Conservation (phyloP, 2,329 filamentous ascomycete species). For the Alternaria conjuncta region DNA sequence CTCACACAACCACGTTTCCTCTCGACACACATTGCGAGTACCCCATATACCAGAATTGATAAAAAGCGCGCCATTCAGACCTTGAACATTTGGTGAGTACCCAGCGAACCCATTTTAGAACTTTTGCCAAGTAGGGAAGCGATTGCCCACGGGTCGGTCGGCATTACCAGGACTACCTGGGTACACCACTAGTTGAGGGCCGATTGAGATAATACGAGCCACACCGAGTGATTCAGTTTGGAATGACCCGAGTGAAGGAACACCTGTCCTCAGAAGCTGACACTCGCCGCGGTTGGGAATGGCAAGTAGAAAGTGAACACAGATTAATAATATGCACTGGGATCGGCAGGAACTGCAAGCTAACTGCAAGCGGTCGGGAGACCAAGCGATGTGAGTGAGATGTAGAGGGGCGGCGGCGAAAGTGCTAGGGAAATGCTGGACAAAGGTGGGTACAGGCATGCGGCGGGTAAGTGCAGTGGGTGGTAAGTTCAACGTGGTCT, state of each 20-base stretch:
- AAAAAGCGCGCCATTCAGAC: background rate
- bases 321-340: slow-evolving; percentile 36
- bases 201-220: background rate
- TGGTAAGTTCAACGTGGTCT: slow-evolving; percentile 31
- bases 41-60: background rate
- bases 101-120: background rate
- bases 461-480: slow-evolving; percentile 8
- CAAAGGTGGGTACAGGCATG: slow-evolving; percentile 1
- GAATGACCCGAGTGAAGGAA: slow-evolving; percentile 11
- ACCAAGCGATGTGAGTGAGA: background rate
- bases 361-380: slow-evolving; percentile 17
- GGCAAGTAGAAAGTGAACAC: slow-evolving; percentile 11
- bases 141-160: background rate
- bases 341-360: slow-evolving; percentile 18
- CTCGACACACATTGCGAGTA: background rate
- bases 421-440: background rate
- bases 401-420: background rate
- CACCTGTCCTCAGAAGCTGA: slow-evolving; percentile 35
- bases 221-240: background rate
- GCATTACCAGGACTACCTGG: background rate
- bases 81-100: background rate
- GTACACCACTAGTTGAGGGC: background rate
- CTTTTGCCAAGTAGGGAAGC: background rate
- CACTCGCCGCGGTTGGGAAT: background rate
- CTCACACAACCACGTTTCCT: background rate